A percentile compares a stretch with the other conserved stretches of the same genome.
These are phyloP conservation scores for Apophysomyces elegans DNA, from an alignment of 371 early-diverging fungal species.

Conservation along the genomic window DNA sequence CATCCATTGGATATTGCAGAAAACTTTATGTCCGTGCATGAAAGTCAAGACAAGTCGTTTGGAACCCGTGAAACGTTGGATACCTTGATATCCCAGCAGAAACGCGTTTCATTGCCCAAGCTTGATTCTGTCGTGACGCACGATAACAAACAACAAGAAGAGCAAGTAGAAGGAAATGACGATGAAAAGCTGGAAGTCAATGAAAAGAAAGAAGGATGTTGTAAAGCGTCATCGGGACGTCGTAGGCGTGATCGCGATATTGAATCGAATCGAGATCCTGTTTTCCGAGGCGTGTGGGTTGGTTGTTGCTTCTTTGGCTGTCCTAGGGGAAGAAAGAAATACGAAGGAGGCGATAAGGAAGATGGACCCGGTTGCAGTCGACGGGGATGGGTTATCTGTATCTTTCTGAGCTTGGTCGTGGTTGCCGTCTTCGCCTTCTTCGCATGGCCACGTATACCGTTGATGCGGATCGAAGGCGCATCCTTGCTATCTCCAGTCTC, in stretches of 20 bases:
- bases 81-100: background rate
- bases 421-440: conserved; percentile 22
- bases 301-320: conserved; percentile 20
- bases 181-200: background rate
- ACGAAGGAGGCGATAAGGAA: background rate
- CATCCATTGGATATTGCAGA: background rate
- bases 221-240: background rate
- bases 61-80: background rate
- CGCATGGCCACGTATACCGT: conserved; percentile 37
- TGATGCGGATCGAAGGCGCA: conserved; percentile 39
- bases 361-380: conserved; percentile 13
- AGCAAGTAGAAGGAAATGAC: background rate
- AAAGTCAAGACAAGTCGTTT: conserved; percentile 1
- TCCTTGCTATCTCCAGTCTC: conserved; percentile 16
- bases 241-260: background rate
- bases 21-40: conserved; percentile 3
- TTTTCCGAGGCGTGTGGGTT: conserved; percentile 14
- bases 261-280: conserved; percentile 2
- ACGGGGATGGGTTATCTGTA: conserved; percentile 21
- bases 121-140: background rate
- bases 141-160: background rate
- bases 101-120: background rate
- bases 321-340: background rate
- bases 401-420: conserved; percentile 22
- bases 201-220: background rate